These are phyloP conservation scores for Metschnikowia vanudenii DNA, from an alignment of 805 yeast species.

Conservation along the genomic window DNA sequence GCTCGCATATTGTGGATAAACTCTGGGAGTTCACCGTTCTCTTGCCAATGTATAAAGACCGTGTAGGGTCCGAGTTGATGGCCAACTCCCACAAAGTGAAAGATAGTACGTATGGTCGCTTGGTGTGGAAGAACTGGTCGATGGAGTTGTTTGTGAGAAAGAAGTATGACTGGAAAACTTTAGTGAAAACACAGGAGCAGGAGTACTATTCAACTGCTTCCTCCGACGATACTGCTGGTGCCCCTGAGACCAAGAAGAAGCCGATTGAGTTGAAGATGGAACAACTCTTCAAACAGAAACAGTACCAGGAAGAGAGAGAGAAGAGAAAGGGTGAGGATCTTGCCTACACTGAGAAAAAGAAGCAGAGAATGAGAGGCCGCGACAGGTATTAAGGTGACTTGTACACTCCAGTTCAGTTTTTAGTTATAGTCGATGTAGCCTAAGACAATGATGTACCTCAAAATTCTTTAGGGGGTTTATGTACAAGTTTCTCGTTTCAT, in stretches of 20 bases:
- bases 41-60: conserved; percentile 80
- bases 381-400: conserved; percentile 12
- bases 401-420: background rate
- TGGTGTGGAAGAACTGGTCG: conserved; percentile 94
- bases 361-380: conserved; percentile 13
- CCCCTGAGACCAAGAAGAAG: conserved; percentile 25
- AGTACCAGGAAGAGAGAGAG: conserved; percentile 26
- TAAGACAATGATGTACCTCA: too few species aligned
- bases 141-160: conserved; percentile 76
- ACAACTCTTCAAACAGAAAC: conserved; percentile 32
- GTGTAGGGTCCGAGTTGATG: conserved; percentile 68
- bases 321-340: conserved; percentile 26
- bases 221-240: conserved; percentile 12
- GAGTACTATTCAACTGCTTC: conserved; percentile 28
- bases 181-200: conserved; percentile 48
- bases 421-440: too few species aligned
- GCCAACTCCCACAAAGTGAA: conserved; percentile 66
- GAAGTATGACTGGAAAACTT: conserved; percentile 77
- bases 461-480: background rate
- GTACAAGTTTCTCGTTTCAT: background rate
- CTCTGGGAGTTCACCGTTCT: conserved; percentile 77
- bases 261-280: conserved; percentile 46
- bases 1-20: conserved; percentile 86
- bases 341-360: conserved; percentile 12
- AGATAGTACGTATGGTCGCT: conserved; percentile 81